Conservation (phyloP, 805 yeast genomes). For the Candida yuanshanica region DNA sequence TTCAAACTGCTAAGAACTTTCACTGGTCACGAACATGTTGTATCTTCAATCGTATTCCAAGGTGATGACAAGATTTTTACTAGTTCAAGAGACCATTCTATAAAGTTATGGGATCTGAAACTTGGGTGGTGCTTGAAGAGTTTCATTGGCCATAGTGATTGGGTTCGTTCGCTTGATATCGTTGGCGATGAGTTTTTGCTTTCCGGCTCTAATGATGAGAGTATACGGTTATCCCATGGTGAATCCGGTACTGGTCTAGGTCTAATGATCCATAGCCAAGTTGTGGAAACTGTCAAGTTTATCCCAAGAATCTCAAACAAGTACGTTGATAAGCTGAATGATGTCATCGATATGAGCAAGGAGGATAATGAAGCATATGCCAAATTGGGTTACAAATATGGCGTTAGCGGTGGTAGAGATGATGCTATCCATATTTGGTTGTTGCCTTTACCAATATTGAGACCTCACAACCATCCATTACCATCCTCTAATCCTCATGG, state of each 20-base stretch:
- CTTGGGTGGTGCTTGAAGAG: conserved; percentile 64
- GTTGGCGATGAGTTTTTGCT: conserved; percentile 51
- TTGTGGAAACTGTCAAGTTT: conserved; percentile 66
- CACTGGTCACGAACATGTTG: conserved; percentile 84
- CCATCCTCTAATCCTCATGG: conserved; percentile 62
- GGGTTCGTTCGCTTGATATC: conserved; percentile 70
- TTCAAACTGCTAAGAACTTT: conserved; percentile 55
- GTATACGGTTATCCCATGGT: conserved; percentile 61
- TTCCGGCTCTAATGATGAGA: conserved; percentile 77
- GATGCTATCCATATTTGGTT: conserved; percentile 71
- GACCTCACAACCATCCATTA: conserved; percentile 48
- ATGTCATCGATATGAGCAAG: conserved; percentile 15
- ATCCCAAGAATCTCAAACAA: conserved; percentile 49
- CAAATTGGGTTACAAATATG: conserved; percentile 58
- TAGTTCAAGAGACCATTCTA: conserved; percentile 57
- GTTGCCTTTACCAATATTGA: conserved; percentile 58
- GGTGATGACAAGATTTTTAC: conserved; percentile 44
- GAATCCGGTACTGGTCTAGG: conserved; percentile 63
- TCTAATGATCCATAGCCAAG: conserved; percentile 69
- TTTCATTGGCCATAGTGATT: conserved; percentile 77
- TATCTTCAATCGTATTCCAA: conserved; percentile 57
- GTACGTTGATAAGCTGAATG: conserved; percentile 39
- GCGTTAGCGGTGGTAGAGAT: conserved; percentile 79
- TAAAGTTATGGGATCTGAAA: conserved; percentile 60
- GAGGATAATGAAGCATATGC: conserved; percentile 23